Evolutionary conservation across 495 filamentous ascomycete genomes (phyloP).

Genomic region (Rostrohypoxylon terebratum): DNA sequence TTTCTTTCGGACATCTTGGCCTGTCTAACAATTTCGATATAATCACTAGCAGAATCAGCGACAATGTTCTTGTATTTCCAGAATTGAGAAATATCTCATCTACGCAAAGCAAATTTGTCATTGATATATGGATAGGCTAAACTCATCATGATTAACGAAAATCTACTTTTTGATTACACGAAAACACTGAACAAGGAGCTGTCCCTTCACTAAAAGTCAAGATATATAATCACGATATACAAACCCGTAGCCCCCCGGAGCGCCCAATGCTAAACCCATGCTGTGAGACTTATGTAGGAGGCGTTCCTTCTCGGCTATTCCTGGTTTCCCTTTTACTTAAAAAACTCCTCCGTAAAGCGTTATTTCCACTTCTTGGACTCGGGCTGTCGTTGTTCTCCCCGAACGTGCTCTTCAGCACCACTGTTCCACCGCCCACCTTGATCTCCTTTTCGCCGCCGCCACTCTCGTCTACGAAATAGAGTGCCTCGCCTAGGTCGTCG

Average conservation of each 20-base stretch:
- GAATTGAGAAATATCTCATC: neutral
- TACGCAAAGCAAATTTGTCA: slow-evolving; percentile 17
- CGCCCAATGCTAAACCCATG: slow-evolving; percentile 13
- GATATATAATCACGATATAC: slow-evolving; percentile 26
- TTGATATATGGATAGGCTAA: slow-evolving; percentile 23
- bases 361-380: slow-evolving; percentile 55
- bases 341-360: slow-evolving; percentile 64
- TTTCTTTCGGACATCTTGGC: neutral
- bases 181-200: slow-evolving; percentile 23
- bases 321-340: slow-evolving; percentile 55
- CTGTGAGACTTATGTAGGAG: slow-evolving; percentile 44
- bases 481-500: slow-evolving; percentile 79
- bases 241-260: slow-evolving; percentile 16
- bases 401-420: slow-evolving; percentile 76
- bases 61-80: slow-evolving; percentile 5
- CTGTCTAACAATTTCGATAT: neutral
- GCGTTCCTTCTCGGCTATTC: slow-evolving; percentile 53
- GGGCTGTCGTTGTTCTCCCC: slow-evolving; percentile 48
- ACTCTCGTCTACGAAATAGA: slow-evolving; percentile 92
- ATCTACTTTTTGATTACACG: slow-evolving; percentile 33
- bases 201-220: slow-evolving; percentile 15
- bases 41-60: slow-evolving; percentile 1
- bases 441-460: slow-evolving; percentile 81
- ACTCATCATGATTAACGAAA: slow-evolving; percentile 35
- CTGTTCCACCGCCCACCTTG: slow-evolving; percentile 72